phyloP scores from a whole-genome alignment of 805 yeast species.

The Nakazawaea ambrosiae region DNA sequence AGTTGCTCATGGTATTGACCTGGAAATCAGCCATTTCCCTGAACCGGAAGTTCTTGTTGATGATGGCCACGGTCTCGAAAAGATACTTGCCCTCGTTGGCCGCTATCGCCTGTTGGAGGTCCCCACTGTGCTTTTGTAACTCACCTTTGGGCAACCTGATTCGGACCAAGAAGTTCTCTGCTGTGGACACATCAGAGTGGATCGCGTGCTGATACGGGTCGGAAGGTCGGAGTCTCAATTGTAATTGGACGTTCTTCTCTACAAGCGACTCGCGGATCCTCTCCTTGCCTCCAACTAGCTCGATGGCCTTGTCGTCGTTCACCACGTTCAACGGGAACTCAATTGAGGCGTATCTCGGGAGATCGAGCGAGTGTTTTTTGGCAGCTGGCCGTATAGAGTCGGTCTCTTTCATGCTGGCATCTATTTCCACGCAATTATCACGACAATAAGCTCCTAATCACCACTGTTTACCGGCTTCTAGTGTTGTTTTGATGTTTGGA shows the following conservation, averaged over 20 bases:
- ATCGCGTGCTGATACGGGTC: slow-evolving; percentile 51
- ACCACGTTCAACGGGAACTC: slow-evolving; percentile 74
- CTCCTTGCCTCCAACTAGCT: slow-evolving; percentile 60
- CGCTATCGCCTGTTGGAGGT: slow-evolving; percentile 35
- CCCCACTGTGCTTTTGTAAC: slow-evolving; percentile 32
- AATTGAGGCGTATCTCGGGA: slow-evolving; percentile 67
- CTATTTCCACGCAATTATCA: too few relatives aligned
- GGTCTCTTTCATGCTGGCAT: neutral
- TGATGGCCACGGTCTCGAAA: slow-evolving; percentile 57
- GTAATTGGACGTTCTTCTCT: slow-evolving; percentile 20
- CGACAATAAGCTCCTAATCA: too few relatives aligned
- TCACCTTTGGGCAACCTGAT: slow-evolving; percentile 53
- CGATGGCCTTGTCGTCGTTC: slow-evolving; percentile 54
- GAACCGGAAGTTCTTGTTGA: slow-evolving; percentile 66
- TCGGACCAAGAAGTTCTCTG: slow-evolving; percentile 54
- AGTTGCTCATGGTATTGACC: slow-evolving; percentile 49
- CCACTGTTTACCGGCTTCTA: too few relatives aligned
- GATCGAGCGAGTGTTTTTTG: slow-evolving; percentile 54
- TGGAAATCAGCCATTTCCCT: slow-evolving; percentile 89
- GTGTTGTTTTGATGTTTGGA: neutral
- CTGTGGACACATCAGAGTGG: slow-evolving; percentile 41
- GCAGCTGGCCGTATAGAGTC: slow-evolving; percentile 25
- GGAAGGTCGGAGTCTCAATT: slow-evolving; percentile 24
- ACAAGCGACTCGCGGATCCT: slow-evolving; percentile 35
- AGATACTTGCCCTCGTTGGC: slow-evolving; percentile 31